These are phyloP conservation scores for Lonicera japonica DNA, from an alignment of 129 eudicot species.

Conservation along the genomic window DNA sequence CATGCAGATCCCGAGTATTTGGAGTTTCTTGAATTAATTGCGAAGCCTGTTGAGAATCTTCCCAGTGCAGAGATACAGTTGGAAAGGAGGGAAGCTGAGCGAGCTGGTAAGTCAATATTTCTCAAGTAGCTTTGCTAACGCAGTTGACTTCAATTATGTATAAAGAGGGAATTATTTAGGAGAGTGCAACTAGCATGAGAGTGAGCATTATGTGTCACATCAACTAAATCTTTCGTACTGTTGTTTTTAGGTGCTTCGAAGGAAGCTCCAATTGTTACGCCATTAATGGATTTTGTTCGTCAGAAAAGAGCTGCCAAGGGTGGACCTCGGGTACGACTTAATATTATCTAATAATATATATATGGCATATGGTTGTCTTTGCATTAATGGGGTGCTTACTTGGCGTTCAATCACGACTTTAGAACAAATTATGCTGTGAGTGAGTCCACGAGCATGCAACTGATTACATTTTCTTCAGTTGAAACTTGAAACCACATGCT, in stretches of 20 bases:
- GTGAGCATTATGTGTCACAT: neutral
- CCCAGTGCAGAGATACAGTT: constrained; percentile 95
- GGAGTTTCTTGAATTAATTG: constrained; percentile 73
- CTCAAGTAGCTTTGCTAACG: neutral
- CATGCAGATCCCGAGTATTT: constrained; percentile 79
- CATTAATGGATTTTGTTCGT: constrained; percentile 82
- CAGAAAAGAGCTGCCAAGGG: constrained; percentile 89
- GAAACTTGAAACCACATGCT: too few relatives aligned
- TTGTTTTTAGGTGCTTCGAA: constrained; percentile 58
- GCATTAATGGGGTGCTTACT: too few relatives aligned
- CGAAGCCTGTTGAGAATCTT: constrained; percentile 92
- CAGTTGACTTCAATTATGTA: constrained; percentile 3
- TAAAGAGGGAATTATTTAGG: neutral
- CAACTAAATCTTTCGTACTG: constrained; percentile 5
- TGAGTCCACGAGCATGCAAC: too few relatives aligned
- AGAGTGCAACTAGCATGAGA: constrained; percentile 2
- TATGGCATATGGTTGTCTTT: neutral
- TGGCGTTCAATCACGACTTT: too few relatives aligned
- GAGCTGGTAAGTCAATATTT: constrained; percentile 62
- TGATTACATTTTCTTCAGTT: too few relatives aligned
- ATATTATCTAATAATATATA: neutral
- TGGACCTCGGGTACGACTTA: constrained; percentile 66
- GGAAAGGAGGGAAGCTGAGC: constrained; percentile 95
- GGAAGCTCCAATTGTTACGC: constrained; percentile 71
- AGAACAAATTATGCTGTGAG: too few relatives aligned